Evolutionary conservation across 371 early-diverging fungal species (phyloP).

Genomic region (Mortierella sp.): DNA sequence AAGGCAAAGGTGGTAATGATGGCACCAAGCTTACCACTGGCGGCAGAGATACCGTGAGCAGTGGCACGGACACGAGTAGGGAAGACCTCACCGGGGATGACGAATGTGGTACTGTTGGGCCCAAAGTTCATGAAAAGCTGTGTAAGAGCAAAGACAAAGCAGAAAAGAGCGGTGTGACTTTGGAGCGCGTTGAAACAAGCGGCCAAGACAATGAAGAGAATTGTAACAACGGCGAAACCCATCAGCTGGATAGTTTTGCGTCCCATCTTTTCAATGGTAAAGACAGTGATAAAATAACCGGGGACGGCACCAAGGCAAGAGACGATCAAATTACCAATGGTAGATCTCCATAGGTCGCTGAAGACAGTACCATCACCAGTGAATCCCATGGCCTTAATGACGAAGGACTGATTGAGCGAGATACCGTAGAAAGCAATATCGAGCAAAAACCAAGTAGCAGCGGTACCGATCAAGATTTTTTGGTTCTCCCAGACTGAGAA

Average conservation of each 20-base stretch:
- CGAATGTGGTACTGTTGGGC: conserved; percentile 92
- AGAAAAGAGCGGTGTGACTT: conserved; percentile 71
- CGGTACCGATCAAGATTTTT: conserved; percentile 63
- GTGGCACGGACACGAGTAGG: conserved; percentile 90
- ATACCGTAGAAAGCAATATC: conserved; percentile 84
- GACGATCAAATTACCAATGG: conserved; percentile 56
- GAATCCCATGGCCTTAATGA: conserved; percentile 53
- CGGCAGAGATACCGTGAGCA: conserved; percentile 91
- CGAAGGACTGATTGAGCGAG: conserved; percentile 80
- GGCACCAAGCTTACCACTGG: conserved; percentile 91
- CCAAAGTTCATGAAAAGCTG: conserved; percentile 84
- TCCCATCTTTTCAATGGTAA: conserved; percentile 77
- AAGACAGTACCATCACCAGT: conserved; percentile 32
- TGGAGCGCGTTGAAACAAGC: conserved; percentile 64
- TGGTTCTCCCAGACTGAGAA: conserved; percentile 65
- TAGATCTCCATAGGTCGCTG: conserved; percentile 38
- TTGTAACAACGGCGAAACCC: conserved; percentile 76
- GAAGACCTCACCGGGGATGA: conserved; percentile 92
- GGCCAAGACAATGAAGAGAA: conserved; percentile 77
- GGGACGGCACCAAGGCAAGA: conserved; percentile 69
- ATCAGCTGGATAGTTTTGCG: conserved; percentile 80
- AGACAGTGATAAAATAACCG: conserved; percentile 82
- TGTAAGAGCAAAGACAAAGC: conserved; percentile 78
- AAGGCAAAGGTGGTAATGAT: conserved; percentile 61
- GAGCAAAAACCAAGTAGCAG: conserved; percentile 68